Evolutionary conservation across 306 rosid species (phyloP).

Genomic region (Quercus suber): DNA sequence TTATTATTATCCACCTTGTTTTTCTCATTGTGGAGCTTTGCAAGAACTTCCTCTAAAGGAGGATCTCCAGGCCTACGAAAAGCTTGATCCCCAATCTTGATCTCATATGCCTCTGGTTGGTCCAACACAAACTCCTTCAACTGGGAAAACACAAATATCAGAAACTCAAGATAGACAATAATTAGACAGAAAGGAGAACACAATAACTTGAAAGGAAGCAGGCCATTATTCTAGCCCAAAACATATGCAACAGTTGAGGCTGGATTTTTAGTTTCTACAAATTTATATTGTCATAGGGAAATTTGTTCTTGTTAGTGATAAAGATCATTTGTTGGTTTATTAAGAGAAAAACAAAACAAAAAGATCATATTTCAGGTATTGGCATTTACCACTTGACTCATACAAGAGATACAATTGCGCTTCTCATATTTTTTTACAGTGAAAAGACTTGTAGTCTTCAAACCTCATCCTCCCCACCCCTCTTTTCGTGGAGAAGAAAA

Average conservation of each 20-base stretch:
- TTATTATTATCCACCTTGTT: conserved; percentile 26
- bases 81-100: conserved; percentile 74
- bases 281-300: not conserved
- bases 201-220: not conserved
- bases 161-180: not conserved
- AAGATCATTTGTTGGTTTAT: not conserved
- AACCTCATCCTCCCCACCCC: no score
- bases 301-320: not conserved
- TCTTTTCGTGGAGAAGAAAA: no score
- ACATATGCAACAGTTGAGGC: not conserved
- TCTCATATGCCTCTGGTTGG: conserved; percentile 82
- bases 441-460: not conserved
- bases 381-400: no score
- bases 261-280: not conserved
- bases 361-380: not conserved
- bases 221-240: not conserved
- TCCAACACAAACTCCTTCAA: conserved; percentile 74
- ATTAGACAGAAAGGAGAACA: not conserved
- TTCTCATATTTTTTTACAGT: not conserved
- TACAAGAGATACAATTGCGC: not conserved
- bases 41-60: conserved; percentile 63
- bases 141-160: conserved; percentile 34
- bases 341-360: not conserved
- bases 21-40: conserved; percentile 45
- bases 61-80: conserved; percentile 89